Evolutionary conservation across 257 asterid species (phyloP), one percentile per base, ranked within the genome.

Genomic region (Mentha longifolia): DNA sequence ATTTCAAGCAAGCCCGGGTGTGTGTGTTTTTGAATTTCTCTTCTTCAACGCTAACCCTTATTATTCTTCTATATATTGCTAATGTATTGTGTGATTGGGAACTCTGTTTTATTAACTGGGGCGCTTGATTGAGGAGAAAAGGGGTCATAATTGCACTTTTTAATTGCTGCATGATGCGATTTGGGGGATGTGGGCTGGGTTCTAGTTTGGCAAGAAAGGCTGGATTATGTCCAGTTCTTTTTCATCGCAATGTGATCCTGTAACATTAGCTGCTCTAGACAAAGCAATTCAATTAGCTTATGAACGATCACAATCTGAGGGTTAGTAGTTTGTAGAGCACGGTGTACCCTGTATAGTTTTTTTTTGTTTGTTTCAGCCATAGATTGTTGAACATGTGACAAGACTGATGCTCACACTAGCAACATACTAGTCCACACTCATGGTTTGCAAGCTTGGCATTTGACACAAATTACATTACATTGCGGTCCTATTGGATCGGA

Each of bases 1-100:
- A 81, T 20, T 64, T 41, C 52, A 77, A 72, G 61, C 86, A 20
- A 67, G 77, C 86, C 81, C 96, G 96, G 97, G 98, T 93, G 88
- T 71, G 15, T 80, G 43, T 51, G 37, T 12, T 9, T 25, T 60
- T 33, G 6, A 3, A 1, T 61, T 16, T 61, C n/a, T 31, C 22
- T 58, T 58, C 5, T 58, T 13, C 42, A 10, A 28, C 2, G 17
- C 3, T 28, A 25, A 12, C 43, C 61, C 28, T 16, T 58, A 22
- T 0, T 22, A 14, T 13, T 28, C 5, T 58, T 14, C 2, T 30
- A 14, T 60, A 8, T 60, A 28, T 35, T 9, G 47, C 28, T n/a
- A 60, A 6, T 58, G 41, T 4, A 5, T 59, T 14, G 5, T 28
- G 25, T 22, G 25, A 22, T n/a, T n/a, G n/a, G n/a, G 30, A 8